Base-by-base conservation (phyloP, 2,329 filamentous ascomycete genomes). In the Amesomyces nigricolor region DNA sequence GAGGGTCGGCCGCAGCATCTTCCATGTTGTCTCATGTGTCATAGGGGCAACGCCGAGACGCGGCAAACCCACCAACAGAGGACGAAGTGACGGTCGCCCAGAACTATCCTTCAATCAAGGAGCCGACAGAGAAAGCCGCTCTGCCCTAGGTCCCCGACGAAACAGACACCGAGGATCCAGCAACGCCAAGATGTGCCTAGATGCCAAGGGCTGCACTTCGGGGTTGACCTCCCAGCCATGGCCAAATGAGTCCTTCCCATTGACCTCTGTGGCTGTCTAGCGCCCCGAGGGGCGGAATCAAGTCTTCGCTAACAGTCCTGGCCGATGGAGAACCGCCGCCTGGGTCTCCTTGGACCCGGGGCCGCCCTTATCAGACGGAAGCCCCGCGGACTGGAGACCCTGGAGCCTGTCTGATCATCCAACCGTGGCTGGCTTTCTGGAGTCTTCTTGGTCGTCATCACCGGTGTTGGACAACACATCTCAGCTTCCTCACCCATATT, bases 161-260 rank as follows among this genome's bases (percentile, higher is more conserved):
- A 56, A 56, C 5, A 13, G 53, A 22, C 38, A 52, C 53, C 48
- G 48, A 56, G 22, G 19, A 48, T 32, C 44, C 37, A 38, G 7
- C 29, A 17, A 13, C 42, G 58, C 58, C 58, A 60, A 60, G 58
- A 11, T 11, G 32, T 22, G 58, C 58, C 55, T 17, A 60, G 58
- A 45, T 39, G 58, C 58, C 58, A 60, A 60, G 58, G 37, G 38
- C 30, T 51, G 52, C 50, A 53, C 53, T 49, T 55, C 52, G 22
- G 22, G 44, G 19, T 45, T 13, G 26, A 53, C 51, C 48, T 51
- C 47, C 47, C 51, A 49, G 19, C 37, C 30, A 38, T 30, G 29
- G 45, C 35, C 54, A 53, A 57, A 57, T n/a, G n/a, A 45, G 43
- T 51, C 17, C 13, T 29, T 32, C 19, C 22, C 5, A 16, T 43